Base-by-base conservation (phyloP, 2,329 filamentous ascomycete species). In the Aspergillus uvarum region DNA sequence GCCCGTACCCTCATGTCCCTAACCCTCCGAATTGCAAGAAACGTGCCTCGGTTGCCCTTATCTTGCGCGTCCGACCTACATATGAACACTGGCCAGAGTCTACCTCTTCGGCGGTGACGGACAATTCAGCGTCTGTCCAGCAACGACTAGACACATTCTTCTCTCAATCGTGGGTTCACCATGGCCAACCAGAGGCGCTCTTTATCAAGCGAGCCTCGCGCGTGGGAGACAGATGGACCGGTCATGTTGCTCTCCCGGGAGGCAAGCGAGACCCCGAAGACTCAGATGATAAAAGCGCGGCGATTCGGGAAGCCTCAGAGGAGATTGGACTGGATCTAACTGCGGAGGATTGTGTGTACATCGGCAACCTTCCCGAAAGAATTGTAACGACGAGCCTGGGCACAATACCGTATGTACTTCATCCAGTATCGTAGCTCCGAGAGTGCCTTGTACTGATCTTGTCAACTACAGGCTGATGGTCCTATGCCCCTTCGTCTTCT, bases 121-220 rank as follows among this genome's bases (percentile, higher is more conserved):
- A 66, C 51, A 58, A 63, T 6, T 67, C 65, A 50, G 62, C 67
- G 56, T 69, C 68, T 10, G 64, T 67, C 4, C 65, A 77, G 58
- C 73, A 81, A 44, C 77, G 81, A 44, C 63, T 87, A 38, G 75
- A 83, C 32, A 73, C 79, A 8, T 89, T 89, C 76, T 90, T 89
- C 69, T 75, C 78, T 1, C 85, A 87, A 66, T 72, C 81, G 16
- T 90, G 88, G 88, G 86, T 88, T 6, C 81, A 83, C 64, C 76
- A 87, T 70, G 87, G 87, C 24, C 84, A 87, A 62, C 84, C 87
- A 0, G 88, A 90, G 71, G 78, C 87, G n/a, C 79, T 90, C 3
- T 89, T 90, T 72, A 90, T 90, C 72, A 90, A 90, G 70, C 79
- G 88, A 50, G 85, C 88, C 2, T 82, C 86, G 4, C 79, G 88